Evolutionary conservation across 768 basidiomycete species (phyloP).

Genomic region (Xerocomellus amylosporus): DNA sequence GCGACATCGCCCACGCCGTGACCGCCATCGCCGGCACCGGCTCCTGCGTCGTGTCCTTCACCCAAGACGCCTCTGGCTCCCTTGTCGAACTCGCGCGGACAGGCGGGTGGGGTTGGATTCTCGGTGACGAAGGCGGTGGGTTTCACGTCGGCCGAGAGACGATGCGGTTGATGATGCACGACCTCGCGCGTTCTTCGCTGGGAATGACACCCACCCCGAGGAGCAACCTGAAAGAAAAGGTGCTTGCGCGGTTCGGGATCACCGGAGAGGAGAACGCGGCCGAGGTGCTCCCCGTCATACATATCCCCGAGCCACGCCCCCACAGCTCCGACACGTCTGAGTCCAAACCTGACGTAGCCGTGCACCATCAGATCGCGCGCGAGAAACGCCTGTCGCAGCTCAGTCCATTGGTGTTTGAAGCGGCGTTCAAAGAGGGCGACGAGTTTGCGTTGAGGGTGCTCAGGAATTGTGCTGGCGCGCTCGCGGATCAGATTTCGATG

Average conservation of each 20-base stretch:
- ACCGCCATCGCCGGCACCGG: slow-evolving; percentile 83
- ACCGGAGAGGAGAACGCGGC: slow-evolving; percentile 41
- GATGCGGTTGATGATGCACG: slow-evolving; percentile 60
- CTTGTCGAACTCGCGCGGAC: slow-evolving; percentile 64
- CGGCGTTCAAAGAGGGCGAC: slow-evolving; percentile 69
- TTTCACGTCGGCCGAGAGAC: slow-evolving; percentile 78
- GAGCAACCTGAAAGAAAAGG: slow-evolving; percentile 41
- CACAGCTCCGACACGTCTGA: slow-evolving; percentile 14
- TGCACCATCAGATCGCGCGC: slow-evolving; percentile 39
- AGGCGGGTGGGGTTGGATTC: slow-evolving; percentile 83
- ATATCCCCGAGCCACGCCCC: slow-evolving; percentile 53
- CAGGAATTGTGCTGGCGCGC: slow-evolving; percentile 44
- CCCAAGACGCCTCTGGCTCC: slow-evolving; percentile 35
- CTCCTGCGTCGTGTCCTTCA: slow-evolving; percentile 68
- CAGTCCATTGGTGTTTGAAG: slow-evolving; percentile 71
- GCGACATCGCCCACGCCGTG: slow-evolving; percentile 60
- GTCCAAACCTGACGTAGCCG: slow-evolving; percentile 15
- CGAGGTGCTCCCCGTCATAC: slow-evolving; percentile 64
- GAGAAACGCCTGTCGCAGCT: slow-evolving; percentile 77
- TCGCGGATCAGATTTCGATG: slow-evolving; percentile 58
- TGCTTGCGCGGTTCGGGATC: slow-evolving; percentile 58
- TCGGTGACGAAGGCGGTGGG: slow-evolving; percentile 83
- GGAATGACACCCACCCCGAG: slow-evolving; percentile 16
- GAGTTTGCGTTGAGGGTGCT: slow-evolving; percentile 62
- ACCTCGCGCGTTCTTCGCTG: slow-evolving; percentile 50